Conservation (phyloP, 768 basidiomycete species). For the Ramaria sp. region DNA sequence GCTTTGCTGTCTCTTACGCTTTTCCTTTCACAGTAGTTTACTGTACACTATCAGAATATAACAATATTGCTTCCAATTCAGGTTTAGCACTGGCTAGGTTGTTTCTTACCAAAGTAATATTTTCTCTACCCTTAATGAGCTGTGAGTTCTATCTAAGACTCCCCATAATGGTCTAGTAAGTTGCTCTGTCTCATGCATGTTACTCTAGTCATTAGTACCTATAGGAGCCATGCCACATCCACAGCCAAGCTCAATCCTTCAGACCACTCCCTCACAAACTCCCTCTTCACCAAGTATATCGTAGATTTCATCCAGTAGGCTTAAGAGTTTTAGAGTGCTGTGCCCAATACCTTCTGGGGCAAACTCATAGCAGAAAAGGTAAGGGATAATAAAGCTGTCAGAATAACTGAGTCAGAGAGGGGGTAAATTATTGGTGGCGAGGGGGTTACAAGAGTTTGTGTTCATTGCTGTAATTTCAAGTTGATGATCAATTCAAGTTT, state of each 20-base stretch:
- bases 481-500: not conserved
- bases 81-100: too few species aligned
- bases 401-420: not conserved
- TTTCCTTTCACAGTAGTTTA: too few species aligned
- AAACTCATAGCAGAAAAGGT: not conserved
- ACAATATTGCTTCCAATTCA: too few species aligned
- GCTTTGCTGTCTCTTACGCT: too few species aligned
- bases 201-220: not conserved
- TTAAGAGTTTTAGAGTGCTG: not conserved
- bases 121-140: too few species aligned
- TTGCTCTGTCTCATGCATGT: not conserved
- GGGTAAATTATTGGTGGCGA: too few species aligned
- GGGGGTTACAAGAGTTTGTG: conserved; percentile 1
- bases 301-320: not conserved
- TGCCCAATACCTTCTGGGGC: not conserved
- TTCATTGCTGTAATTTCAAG: not conserved
- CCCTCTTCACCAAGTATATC: not conserved
- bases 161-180: not conserved
- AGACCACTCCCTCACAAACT: not conserved
- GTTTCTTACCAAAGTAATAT: too few species aligned
- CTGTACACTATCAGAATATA: too few species aligned
- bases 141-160: too few species aligned
- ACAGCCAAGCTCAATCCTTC: not conserved
- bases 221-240: not conserved
- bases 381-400: conserved; percentile 1